A percentile compares a stretch with the other conserved stretches of the same genome.
phyloP scores from a whole-genome alignment of 1,139 yeast genomes.

The Protomyces inouyei region DNA sequence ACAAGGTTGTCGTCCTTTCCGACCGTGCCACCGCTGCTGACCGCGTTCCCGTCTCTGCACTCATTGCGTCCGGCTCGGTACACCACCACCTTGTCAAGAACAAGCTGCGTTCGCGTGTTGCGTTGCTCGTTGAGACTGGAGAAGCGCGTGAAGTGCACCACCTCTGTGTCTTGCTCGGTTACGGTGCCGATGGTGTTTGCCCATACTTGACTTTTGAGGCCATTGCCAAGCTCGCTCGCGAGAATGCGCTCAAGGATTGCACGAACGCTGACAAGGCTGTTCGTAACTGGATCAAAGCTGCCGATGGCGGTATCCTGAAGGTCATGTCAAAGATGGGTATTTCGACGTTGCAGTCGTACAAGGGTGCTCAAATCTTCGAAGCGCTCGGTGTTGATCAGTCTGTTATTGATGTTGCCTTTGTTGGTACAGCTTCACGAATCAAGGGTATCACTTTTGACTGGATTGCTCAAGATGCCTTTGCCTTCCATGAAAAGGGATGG shows the following conservation, averaged over 20 bases:
- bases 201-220: slow-evolving; percentile 94
- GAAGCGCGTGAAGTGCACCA: slow-evolving; percentile 98
- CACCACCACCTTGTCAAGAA: slow-evolving; percentile 95
- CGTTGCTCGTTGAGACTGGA: slow-evolving; percentile 83
- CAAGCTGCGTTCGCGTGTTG: slow-evolving; percentile 94
- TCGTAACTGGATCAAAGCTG: slow-evolving; percentile 71
- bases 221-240: slow-evolving; percentile 73
- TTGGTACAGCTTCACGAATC: slow-evolving; percentile 96
- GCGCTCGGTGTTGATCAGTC: slow-evolving; percentile 93
- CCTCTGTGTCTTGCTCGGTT: slow-evolving; percentile 87
- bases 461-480: slow-evolving; percentile 92
- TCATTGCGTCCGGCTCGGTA: slow-evolving; percentile 93
- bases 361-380: slow-evolving; percentile 98
- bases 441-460: slow-evolving; percentile 92
- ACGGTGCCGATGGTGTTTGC: slow-evolving; percentile 94
- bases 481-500: slow-evolving; percentile 87
- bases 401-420: slow-evolving; percentile 90
- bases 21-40: slow-evolving; percentile 60
- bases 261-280: slow-evolving; percentile 58
- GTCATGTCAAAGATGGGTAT: slow-evolving; percentile 99
- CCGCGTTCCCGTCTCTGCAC: slow-evolving; percentile 77
- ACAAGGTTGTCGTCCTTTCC: slow-evolving; percentile 68
- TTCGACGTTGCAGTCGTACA: slow-evolving; percentile 91
- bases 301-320: slow-evolving; percentile 86
- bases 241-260: slow-evolving; percentile 59